A percentile compares a stretch with the other conserved stretches of the same genome.
Conservation (phyloP, 371 early-diverging fungal genomes). For the Mucor indicus region DNA sequence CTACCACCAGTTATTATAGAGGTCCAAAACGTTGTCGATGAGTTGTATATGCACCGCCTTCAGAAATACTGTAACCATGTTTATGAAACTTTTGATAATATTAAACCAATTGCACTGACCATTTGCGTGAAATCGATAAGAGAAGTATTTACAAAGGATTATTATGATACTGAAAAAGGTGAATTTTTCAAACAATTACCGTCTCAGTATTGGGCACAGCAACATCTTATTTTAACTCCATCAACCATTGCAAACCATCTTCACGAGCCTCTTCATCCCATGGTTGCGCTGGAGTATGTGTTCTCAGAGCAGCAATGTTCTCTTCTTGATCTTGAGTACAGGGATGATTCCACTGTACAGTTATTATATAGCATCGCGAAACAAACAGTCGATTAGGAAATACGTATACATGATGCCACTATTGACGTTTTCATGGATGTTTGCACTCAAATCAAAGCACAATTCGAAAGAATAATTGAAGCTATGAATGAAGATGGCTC, state of each 20-base stretch:
- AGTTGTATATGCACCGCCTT: conserved; percentile 36
- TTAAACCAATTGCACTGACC: conserved; percentile 12
- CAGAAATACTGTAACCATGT: conserved; percentile 7
- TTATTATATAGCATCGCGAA: not conserved
- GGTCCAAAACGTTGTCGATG: conserved; percentile 7
- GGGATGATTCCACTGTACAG: not conserved
- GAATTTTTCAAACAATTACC: not conserved
- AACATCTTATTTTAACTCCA: conserved; percentile 3
- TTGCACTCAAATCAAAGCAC: no score
- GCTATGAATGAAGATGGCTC: conserved; percentile 4
- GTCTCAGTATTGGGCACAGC: not conserved
- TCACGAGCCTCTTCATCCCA: not conserved
- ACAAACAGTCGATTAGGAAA: not conserved
- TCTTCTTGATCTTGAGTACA: conserved; percentile 10
- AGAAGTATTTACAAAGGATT: not conserved
- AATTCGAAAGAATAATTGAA: conserved; percentile 3
- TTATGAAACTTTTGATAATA: conserved; percentile 3
- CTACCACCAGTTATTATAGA: conserved; percentile 11
- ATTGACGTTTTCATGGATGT: conserved; percentile 7
- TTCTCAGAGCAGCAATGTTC: conserved; percentile 10
- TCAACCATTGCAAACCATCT: not conserved
- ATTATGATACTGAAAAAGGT: conserved; percentile 23
- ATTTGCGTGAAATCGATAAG: conserved; percentile 3
- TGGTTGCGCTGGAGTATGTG: conserved; percentile 12
- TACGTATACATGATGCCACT: not conserved